Percentiles rank a stretch among this genome's conserved stretches.
Conservation (phyloP, 2,329 filamentous ascomycete genomes). For the Chrysoporthe puriensis region DNA sequence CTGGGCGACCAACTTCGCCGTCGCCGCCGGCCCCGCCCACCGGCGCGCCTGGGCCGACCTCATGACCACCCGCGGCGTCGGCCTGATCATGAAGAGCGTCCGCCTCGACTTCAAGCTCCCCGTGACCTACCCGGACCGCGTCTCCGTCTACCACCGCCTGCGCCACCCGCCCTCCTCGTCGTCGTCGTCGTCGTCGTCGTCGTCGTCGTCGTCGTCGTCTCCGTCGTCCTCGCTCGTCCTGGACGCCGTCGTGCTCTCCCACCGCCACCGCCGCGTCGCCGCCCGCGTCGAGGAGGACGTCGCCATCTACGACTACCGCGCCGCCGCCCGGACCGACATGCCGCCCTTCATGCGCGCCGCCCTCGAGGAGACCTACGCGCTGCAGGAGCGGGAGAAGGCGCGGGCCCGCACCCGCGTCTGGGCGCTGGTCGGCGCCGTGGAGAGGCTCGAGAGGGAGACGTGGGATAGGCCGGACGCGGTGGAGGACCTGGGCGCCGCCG, state of each 20-base stretch:
- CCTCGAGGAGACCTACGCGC: conserved; percentile 41
- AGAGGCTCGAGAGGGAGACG: conserved; percentile 68
- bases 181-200: too few relatives aligned
- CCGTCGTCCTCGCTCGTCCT: conserved; percentile 62
- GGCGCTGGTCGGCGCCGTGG: conserved; percentile 61
- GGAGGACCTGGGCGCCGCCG: conserved; percentile 65
- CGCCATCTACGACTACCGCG: conserved; percentile 70
- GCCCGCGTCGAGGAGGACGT: conserved; percentile 79
- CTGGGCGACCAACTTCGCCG: conserved; percentile 73
- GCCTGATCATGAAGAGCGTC: conserved; percentile 76
- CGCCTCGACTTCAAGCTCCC: conserved; percentile 83
- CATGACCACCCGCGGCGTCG: conserved; percentile 66
- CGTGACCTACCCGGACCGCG: conserved; percentile 79
- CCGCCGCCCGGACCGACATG: conserved; percentile 43
- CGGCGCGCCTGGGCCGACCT: conserved; percentile 69
- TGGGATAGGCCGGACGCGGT: conserved; percentile 75
- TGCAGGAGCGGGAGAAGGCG: conserved; percentile 60
- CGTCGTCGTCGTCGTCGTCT: conserved; percentile 45
- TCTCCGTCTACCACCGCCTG: conserved; percentile 84
- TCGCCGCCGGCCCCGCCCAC: conserved; percentile 63
- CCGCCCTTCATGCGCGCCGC: conserved; percentile 46
- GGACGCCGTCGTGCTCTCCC: conserved; percentile 72
- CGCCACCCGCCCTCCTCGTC: conserved; percentile 47
- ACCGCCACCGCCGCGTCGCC: conserved; percentile 71
- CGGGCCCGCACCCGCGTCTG: conserved; percentile 57